Evolutionary conservation across 768 basidiomycete genomes (phyloP), one percentile per base, ranked within the genome.

Genomic region (Crepidotus variabilis): DNA sequence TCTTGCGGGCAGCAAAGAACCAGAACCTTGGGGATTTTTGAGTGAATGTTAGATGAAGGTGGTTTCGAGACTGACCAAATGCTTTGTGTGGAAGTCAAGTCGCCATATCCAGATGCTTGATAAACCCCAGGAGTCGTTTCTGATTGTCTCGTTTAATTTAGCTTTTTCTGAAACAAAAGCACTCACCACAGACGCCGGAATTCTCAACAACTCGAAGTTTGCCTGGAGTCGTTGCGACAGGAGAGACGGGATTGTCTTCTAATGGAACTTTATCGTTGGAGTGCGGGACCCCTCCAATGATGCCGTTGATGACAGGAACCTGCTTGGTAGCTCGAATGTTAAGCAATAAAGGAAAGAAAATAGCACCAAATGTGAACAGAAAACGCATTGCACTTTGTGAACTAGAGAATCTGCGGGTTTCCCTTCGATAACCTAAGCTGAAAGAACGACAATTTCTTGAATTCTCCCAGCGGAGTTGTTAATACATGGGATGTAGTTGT

Each of bases 41-140:
- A 28, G 23, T 22, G 14, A 16, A 35, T 22, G 1, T 43, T 39
- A 14, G 2, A 52, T 24, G 14, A 22, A 47, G 22, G 14, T 14
- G 8, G n/a, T 9, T 7, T 34, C n/a, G 9, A 13, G 32, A 35
- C 24, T 22, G 55, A 82, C 82, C 80, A 86, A 18, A 85, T 72
- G 67, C 83, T 85, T 63, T 84, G 64, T 28, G 69, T 72, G 2
- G 76, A 64, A 2, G 78, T 74, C 13, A 85, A 62, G 65, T 87
- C 83, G 5, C 76, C 84, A 63, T 86, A 87, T 0, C 84, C 83
- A 3, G 83, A 81, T 0, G 79, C 83, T 61, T 82, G 79, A 59
- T 75, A 81, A 1, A 85, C 83, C 18, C 78, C 79, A 18, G 77
- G 74, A 0, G 82, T 84, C 1, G 78, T 84, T 67, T 85, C 84